These are phyloP conservation scores for Aspergillus sp. DNA, from an alignment of 2,329 filamentous ascomycete genomes.

Conservation along the genomic window DNA sequence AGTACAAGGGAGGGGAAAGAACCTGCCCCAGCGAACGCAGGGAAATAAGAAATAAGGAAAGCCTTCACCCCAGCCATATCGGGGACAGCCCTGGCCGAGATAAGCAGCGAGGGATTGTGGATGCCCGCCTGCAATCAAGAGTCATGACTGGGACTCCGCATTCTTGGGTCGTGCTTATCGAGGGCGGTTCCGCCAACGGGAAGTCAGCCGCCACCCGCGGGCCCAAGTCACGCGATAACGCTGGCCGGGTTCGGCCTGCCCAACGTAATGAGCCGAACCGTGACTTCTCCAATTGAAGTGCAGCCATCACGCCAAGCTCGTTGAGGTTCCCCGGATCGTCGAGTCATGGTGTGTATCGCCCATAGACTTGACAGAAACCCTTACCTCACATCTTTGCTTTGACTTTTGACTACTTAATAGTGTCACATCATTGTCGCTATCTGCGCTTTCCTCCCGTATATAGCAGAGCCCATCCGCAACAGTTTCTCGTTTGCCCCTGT, in stretches of 20 bases:
- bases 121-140: not conserved
- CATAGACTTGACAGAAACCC: not conserved
- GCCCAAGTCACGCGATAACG: not conserved
- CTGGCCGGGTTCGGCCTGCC: not conserved
- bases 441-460: too few species aligned
- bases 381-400: not conserved
- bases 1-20: not conserved
- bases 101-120: not conserved
- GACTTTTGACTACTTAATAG: too few species aligned
- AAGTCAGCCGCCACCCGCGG: not conserved
- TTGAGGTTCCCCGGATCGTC: not conserved
- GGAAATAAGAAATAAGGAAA: not conserved
- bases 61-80: not conserved
- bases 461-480: not conserved
- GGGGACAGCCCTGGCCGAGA: not conserved
- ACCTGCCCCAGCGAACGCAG: not conserved
- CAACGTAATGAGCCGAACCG: not conserved
- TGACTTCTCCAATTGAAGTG: not conserved
- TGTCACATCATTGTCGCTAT: not conserved
- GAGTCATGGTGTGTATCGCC: not conserved
- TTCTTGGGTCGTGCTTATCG: not conserved
- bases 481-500: not conserved
- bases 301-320: not conserved
- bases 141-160: not conserved
- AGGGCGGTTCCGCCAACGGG: not conserved